Percentiles rank a stretch among this genome's conserved stretches.
Evolutionary conservation across 495 filamentous ascomycete species (phyloP).

Genomic region (Neurospora sp.): DNA sequence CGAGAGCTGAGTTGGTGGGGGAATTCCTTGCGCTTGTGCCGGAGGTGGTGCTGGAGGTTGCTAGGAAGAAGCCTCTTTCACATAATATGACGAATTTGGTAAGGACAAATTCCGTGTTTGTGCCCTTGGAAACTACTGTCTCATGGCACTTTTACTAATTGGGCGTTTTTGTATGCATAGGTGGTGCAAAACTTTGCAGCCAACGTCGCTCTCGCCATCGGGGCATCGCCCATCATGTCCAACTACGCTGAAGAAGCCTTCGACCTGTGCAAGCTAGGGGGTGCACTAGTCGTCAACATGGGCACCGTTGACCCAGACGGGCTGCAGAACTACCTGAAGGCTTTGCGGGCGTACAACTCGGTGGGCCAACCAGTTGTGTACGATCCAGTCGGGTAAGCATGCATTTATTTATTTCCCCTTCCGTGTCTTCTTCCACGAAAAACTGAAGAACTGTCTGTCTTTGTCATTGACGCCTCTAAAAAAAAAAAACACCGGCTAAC

Average conservation of each 20-base stretch:
- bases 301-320: constrained; percentile 72
- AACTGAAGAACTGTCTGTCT: not conserved
- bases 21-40: constrained; percentile 42
- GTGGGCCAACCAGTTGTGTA: constrained; percentile 66
- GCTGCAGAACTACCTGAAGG: constrained; percentile 50
- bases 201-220: constrained; percentile 75
- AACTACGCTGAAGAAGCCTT: constrained; percentile 73
- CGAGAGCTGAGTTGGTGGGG: constrained; percentile 34
- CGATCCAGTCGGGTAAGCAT: constrained; percentile 70
- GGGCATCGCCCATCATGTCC: constrained; percentile 90
- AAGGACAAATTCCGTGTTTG: not conserved
- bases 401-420: not conserved
- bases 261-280: constrained; percentile 58
- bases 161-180: not conserved
- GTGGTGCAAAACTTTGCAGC: constrained; percentile 91
- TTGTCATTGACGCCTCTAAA: not conserved
- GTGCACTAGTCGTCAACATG: constrained; percentile 85
- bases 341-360: constrained; percentile 65
- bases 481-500: not conserved
- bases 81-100: constrained; percentile 93
- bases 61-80: constrained; percentile 56
- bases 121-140: too few relatives aligned
- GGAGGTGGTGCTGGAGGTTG: constrained; percentile 48
- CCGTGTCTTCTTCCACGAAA: not conserved
- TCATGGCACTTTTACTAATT: not conserved